A percentile compares a stretch with the other conserved stretches of the same genome.
Evolutionary conservation across 2,329 filamentous ascomycete species (phyloP).

Genomic region (Stromatinia cepivora): DNA sequence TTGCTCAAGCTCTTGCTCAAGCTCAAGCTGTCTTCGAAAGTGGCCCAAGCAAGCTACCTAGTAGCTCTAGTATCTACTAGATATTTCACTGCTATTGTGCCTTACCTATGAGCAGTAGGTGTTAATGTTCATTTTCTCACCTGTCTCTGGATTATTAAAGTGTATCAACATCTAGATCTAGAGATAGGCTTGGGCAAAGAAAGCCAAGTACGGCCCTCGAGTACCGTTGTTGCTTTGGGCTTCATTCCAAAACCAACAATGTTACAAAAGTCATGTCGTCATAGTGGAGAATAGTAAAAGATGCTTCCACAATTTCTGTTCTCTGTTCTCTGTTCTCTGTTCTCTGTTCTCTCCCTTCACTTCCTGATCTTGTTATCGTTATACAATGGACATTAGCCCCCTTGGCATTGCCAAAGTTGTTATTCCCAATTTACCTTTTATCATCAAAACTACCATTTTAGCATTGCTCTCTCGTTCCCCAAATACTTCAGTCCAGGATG

Average conservation of each 20-base stretch:
- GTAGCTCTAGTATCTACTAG: background rate
- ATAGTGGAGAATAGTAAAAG: background rate
- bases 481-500: slow-evolving; percentile 73
- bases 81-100: background rate
- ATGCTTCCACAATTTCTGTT: background rate
- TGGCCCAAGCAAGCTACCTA: background rate
- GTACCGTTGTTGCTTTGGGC: background rate
- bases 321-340: no score
- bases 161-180: background rate
- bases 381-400: slow-evolving; percentile 32
- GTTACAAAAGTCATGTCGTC: slow-evolving; percentile 15
- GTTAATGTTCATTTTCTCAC: background rate
- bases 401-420: slow-evolving; percentile 34
- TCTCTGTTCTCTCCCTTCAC: background rate
- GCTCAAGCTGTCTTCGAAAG: background rate
- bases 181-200: background rate
- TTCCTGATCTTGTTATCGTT: background rate
- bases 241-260: background rate
- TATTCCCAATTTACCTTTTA: slow-evolving; percentile 58
- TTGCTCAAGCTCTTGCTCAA: slow-evolving; percentile 1
- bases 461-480: slow-evolving; percentile 69
- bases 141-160: background rate
- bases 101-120: background rate
- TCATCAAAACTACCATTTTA: slow-evolving; percentile 60
- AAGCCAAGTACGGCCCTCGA: background rate